Base-by-base conservation (phyloP, 2,329 filamentous ascomycete species). In the Paecilomyces sp. region DNA sequence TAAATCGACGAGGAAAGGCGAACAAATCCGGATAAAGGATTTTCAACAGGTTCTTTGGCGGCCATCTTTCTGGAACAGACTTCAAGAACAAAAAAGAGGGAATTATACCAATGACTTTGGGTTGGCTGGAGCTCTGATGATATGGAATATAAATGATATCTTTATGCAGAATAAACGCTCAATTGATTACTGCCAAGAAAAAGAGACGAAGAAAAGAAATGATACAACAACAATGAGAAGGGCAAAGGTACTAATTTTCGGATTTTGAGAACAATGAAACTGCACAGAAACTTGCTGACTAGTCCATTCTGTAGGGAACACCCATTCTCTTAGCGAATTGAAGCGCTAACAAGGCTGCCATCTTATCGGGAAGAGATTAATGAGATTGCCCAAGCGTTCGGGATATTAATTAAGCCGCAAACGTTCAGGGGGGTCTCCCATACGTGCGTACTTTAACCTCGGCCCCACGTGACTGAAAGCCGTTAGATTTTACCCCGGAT, bases 1-100 rank as follows among this genome's bases (percentile, higher is more conserved):
- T 75, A 79, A 50, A 79, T 68, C 1, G 74, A 72, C 3, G 70
- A 67, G 9, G 70, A 73, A 15, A 81, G 68, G 57, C 68, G 67
- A 22, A 60, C 62, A 65, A 79, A 79, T 31, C 63, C 47, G 0
- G 61, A 61, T 57, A 73, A 57, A 15, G 68, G 62, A 57, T 66
- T 52, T 13, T 60, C 24, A 2, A 18, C 24, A 11, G 51, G 5
- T 53, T 3, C 22, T 30, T 25, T 30, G 24, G 28, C 28, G 11
- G 13, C 41, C 41, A 47, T 47, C 9, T 53, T 1, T 25, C 3
- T 12, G 18, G 25, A 9, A 22, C 1, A 1, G 51, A 28, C 3
- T 25, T 30, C 41, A 47, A 22, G 6, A 28, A 22, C 7, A 15
- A 47, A n/a, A 4, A 15, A 47, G 41, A 47, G n/a, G 4, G 3